A percentile compares a stretch with the other conserved stretches of the same genome.
phyloP scores from a whole-genome alignment of 1,139 yeast genomes.

The Pichiaceae sp. region DNA sequence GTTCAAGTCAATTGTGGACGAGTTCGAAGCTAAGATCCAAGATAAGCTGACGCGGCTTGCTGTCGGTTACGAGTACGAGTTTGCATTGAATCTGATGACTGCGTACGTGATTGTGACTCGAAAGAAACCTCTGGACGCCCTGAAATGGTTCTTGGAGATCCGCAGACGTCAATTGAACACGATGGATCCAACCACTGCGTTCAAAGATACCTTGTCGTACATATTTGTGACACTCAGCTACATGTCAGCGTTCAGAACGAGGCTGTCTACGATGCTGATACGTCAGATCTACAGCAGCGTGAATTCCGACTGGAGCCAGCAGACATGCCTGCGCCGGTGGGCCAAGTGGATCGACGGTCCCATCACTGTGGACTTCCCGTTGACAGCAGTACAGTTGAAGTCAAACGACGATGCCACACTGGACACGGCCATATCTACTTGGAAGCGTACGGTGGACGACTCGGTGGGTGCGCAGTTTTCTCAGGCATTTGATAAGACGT shows the following conservation, averaged over 20 bases:
- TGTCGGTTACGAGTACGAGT: slow-evolving; percentile 23
- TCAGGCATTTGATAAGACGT: slow-evolving; percentile 3
- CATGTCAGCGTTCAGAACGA: slow-evolving; percentile 13
- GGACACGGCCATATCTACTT: slow-evolving; percentile 6
- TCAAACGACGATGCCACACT: slow-evolving; percentile 2
- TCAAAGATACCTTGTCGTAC: slow-evolving; percentile 18
- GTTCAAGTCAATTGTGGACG: slow-evolving; percentile 10
- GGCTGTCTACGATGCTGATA: slow-evolving; percentile 12
- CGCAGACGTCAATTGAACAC: slow-evolving; percentile 10
- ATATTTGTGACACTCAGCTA: slow-evolving; percentile 20
- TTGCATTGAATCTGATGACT: slow-evolving; percentile 14
- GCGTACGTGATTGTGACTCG: slow-evolving; percentile 16
- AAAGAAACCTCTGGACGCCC: slow-evolving; percentile 11
- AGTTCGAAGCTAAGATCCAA: slow-evolving; percentile 13
- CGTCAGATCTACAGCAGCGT: slow-evolving; percentile 14
- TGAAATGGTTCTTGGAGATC: slow-evolving; percentile 15
- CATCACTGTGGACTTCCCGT: slow-evolving; percentile 1
- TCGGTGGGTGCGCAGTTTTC: slow-evolving; percentile 4
- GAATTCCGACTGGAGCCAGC: slow-evolving; percentile 15
- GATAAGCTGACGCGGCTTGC: slow-evolving; percentile 10
- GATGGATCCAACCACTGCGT: slow-evolving; percentile 3
- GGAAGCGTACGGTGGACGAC: slow-evolving; percentile 11
- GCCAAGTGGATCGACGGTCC: slow-evolving; percentile 15
- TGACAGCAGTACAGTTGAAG: background rate
- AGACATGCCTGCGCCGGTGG: slow-evolving; percentile 18